phyloP scores from a whole-genome alignment of 805 yeast species.

The Metschnikowia picachoensis region DNA sequence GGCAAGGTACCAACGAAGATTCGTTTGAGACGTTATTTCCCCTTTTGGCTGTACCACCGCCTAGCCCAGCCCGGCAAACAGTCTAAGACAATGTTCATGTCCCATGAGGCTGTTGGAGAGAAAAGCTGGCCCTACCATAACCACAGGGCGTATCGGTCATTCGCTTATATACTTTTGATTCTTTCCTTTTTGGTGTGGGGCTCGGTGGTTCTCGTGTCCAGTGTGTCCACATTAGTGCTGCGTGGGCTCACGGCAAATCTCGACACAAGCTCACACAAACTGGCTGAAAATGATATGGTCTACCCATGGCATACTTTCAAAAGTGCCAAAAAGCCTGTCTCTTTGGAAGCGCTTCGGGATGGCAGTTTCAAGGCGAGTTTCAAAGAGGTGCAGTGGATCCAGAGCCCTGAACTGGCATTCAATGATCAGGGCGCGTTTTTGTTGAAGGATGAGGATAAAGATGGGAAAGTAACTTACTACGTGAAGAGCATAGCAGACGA shows the following conservation, averaged over 20 bases:
- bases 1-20: neutral
- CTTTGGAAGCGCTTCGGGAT: constrained; percentile 40
- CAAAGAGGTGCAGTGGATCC: constrained; percentile 69
- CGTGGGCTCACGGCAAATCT: neutral
- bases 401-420: constrained; percentile 41
- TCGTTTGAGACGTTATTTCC: constrained; percentile 10
- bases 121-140: constrained; percentile 11
- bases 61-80: neutral
- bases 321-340: constrained; percentile 23
- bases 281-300: neutral
- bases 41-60: constrained; percentile 6
- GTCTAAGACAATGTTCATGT: neutral
- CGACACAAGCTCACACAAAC: neutral
- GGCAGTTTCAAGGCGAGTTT: constrained; percentile 52
- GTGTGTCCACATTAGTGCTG: constrained; percentile 9
- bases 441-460: constrained; percentile 30
- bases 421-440: constrained; percentile 69
- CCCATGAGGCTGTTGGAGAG: neutral
- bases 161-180: constrained; percentile 15
- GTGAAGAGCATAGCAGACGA: constrained; percentile 52
- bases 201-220: constrained; percentile 23
- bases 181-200: constrained; percentile 36
- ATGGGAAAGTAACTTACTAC: constrained; percentile 44
- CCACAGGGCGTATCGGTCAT: constrained; percentile 10
- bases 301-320: constrained; percentile 10